Percentiles rank a stretch among this genome's conserved stretches.
Evolutionary conservation across 805 yeast genomes (phyloP).

Genomic region (Scheffersomyces stipitis): DNA sequence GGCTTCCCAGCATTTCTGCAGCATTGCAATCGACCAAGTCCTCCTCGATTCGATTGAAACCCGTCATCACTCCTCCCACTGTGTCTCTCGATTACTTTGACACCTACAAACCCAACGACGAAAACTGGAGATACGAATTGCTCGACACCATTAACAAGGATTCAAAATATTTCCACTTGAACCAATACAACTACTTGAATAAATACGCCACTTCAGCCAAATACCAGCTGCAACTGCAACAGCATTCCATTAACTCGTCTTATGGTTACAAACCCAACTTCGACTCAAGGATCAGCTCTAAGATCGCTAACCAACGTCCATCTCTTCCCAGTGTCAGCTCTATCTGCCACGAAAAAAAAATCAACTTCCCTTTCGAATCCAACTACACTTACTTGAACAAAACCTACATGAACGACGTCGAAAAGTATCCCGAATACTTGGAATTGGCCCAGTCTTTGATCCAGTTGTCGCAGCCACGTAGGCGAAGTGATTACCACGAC

Average conservation of each 20-base stretch:
- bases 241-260: constrained; percentile 2
- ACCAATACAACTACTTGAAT: constrained; percentile 29
- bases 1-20: constrained; percentile 36
- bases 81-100: constrained; percentile 45
- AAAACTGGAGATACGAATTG: constrained; percentile 43
- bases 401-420: constrained; percentile 51
- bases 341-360: constrained; percentile 28
- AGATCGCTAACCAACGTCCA: constrained; percentile 19
- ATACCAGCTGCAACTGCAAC: constrained; percentile 3
- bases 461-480: constrained; percentile 27
- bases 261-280: constrained; percentile 30
- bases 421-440: constrained; percentile 47
- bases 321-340: constrained; percentile 14
- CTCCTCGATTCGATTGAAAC: constrained; percentile 22
- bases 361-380: constrained; percentile 54
- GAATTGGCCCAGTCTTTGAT: constrained; percentile 46
- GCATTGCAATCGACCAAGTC: constrained; percentile 25
- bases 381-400: constrained; percentile 50
- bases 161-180: constrained; percentile 22
- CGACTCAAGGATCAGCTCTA: constrained; percentile 36
- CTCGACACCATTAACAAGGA: constrained; percentile 32
- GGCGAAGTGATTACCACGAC: no score
- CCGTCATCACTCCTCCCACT: constrained; percentile 41
- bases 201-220: constrained; percentile 8
- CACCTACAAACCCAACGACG: constrained; percentile 46